Conservation (phyloP, 176 grass and related monocot genomes). For the Paspalum notatum region DNA sequence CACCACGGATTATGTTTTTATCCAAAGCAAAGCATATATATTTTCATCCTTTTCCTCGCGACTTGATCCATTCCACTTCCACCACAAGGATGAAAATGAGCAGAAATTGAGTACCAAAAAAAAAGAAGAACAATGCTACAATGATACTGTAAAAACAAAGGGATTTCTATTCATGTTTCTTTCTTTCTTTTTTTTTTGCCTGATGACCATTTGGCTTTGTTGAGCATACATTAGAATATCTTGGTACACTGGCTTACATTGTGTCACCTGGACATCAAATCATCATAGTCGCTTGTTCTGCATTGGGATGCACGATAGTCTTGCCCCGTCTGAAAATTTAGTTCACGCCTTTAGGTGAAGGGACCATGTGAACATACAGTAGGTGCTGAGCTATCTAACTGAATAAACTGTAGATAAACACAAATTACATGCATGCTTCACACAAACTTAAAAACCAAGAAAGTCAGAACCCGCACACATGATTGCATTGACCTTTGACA, state of each 20-base stretch:
- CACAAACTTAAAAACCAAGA: not conserved
- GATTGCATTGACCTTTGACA: conserved; percentile 33
- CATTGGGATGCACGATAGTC: too few relatives aligned
- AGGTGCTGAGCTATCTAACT: not conserved
- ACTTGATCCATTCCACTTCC: not conserved
- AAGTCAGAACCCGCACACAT: conserved; percentile 42
- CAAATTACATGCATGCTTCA: not conserved
- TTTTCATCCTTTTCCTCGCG: not conserved
- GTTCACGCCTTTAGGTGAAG: too few relatives aligned
- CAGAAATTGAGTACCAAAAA: not conserved
- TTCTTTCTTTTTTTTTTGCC: not conserved
- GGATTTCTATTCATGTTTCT: too few relatives aligned
- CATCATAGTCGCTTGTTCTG: too few relatives aligned
- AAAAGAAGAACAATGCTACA: not conserved
- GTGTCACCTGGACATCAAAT: too few relatives aligned
- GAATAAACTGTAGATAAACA: not conserved
- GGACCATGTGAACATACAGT: too few relatives aligned
- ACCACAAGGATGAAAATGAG: not conserved
- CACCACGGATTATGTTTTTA: not conserved
- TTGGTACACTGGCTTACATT: too few relatives aligned
- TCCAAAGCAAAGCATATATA: not conserved
- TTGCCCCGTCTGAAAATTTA: too few relatives aligned
- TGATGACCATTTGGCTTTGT: not conserved
- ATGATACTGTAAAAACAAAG: not conserved
- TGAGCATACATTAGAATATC: too few relatives aligned